Evolutionary conservation across 176 grass and related monocot species (phyloP).

Genomic region (Metroxylon sagu): DNA sequence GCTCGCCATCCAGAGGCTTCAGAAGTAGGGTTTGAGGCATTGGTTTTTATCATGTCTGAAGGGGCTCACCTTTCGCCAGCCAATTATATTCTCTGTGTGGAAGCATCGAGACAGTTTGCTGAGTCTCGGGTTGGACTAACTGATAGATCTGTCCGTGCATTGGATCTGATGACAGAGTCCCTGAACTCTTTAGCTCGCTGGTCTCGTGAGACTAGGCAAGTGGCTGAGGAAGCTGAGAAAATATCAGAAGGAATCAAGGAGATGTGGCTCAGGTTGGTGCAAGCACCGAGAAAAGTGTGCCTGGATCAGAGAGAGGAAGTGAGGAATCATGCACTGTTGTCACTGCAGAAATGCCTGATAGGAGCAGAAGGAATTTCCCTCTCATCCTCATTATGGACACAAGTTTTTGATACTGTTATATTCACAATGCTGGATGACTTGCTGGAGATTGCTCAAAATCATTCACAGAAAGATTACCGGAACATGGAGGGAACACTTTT

Average conservation of each 20-base stretch:
- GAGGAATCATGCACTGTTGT: conserved; percentile 76
- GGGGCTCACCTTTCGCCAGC: conserved; percentile 72
- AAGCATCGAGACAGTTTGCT: conserved; percentile 86
- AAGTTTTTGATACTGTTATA: conserved; percentile 74
- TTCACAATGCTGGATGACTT: conserved; percentile 89
- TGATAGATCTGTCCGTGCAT: conserved; percentile 77
- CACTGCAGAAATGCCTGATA: conserved; percentile 71
- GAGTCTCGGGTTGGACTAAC: conserved; percentile 75
- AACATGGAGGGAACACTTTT: conserved; percentile 95
- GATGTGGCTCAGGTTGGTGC: conserved; percentile 92
- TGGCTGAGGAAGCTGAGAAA: conserved; percentile 49
- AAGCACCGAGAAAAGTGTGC: conserved; percentile 76
- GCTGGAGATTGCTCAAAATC: conserved; percentile 63
- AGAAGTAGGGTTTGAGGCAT: conserved; percentile 86
- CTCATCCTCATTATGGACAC: conserved; percentile 59
- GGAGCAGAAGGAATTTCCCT: conserved; percentile 66
- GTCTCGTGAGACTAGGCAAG: conserved; percentile 60
- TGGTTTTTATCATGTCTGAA: conserved; percentile 89
- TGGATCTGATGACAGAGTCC: conserved; percentile 79
- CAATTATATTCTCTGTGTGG: conserved; percentile 75
- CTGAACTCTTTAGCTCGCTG: conserved; percentile 68
- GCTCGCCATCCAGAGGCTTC: conserved; percentile 96
- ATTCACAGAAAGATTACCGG: conserved; percentile 81
- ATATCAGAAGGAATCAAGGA: conserved; percentile 82
- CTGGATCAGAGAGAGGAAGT: conserved; percentile 87